phyloP scores from a whole-genome alignment of 1,284 basidiomycete genomes.

The Pascua guehoae region DNA sequence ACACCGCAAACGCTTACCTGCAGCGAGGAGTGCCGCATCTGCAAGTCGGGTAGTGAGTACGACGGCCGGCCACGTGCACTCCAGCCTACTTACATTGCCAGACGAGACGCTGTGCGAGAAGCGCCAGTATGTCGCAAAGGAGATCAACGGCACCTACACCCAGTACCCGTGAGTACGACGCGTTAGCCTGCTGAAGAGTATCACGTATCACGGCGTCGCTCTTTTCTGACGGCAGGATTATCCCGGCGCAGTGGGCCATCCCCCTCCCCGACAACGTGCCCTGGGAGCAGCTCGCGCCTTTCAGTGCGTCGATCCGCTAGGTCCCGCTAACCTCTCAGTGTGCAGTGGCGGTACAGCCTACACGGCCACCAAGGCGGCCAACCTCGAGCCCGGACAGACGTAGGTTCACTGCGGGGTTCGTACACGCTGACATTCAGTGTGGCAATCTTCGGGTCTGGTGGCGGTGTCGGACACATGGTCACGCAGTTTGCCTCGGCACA shows the following conservation, averaged over 20 bases:
- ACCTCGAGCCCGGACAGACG: no score
- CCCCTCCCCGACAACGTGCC: conserved; percentile 13
- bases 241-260: conserved; percentile 16
- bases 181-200: no score
- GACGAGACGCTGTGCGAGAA: conserved; percentile 18
- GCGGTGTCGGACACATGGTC: conserved; percentile 23
- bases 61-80: background rate
- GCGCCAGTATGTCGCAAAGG: conserved; percentile 9
- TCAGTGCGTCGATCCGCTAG: conserved; percentile 1
- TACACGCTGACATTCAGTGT: background rate
- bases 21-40: conserved; percentile 16
- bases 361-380: no score
- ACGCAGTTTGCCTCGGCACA: conserved; percentile 18
- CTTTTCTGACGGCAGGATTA: background rate
- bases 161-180: conserved; percentile 8
- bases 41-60: conserved; percentile 12
- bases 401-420: background rate
- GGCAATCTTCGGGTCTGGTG: conserved; percentile 13
- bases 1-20: no score
- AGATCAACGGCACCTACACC: conserved; percentile 17
- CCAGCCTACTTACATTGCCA: background rate
- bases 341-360: no score
- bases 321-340: background rate
- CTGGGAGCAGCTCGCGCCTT: conserved; percentile 18
- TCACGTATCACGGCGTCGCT: no score